These are phyloP conservation scores for Przewalskia tangutica DNA, from an alignment of 257 asterid genomes.

Conservation along the genomic window DNA sequence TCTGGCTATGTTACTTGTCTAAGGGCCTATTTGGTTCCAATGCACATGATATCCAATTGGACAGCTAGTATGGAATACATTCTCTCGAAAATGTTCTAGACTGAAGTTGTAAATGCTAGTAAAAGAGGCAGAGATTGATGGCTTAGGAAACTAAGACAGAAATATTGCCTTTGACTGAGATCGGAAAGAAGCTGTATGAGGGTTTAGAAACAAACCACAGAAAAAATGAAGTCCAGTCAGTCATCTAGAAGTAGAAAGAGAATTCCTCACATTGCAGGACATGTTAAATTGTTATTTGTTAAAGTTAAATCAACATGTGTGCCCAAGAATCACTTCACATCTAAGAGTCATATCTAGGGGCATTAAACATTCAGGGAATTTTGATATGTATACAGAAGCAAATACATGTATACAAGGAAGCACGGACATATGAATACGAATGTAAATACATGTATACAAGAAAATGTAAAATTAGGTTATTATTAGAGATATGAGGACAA, in stretches of 20 bases:
- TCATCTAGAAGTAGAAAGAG: background rate
- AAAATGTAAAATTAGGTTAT: background rate
- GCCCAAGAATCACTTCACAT: background rate
- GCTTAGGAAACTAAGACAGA: background rate
- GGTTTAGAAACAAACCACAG: background rate
- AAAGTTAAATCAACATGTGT: background rate
- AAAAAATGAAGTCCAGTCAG: background rate
- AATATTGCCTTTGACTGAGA: background rate
- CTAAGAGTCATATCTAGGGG: background rate
- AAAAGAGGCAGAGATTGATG: background rate
- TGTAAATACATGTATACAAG: background rate
- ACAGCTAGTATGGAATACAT: background rate
- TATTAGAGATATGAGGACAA: conserved; percentile 4
- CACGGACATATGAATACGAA: background rate
- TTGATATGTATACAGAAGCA: background rate
- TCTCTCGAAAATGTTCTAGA: background rate
- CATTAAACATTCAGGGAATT: background rate
- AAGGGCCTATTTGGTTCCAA: background rate
- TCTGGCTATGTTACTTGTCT: background rate
- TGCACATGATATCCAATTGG: background rate
- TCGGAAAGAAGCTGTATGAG: background rate
- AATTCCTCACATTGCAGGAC: background rate
- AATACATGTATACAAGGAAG: background rate
- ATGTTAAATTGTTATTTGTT: background rate
- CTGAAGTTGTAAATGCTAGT: background rate